Evolutionary conservation across 2,329 filamentous ascomycete species (phyloP).

Genomic region (Triangularia verruculosa): DNA sequence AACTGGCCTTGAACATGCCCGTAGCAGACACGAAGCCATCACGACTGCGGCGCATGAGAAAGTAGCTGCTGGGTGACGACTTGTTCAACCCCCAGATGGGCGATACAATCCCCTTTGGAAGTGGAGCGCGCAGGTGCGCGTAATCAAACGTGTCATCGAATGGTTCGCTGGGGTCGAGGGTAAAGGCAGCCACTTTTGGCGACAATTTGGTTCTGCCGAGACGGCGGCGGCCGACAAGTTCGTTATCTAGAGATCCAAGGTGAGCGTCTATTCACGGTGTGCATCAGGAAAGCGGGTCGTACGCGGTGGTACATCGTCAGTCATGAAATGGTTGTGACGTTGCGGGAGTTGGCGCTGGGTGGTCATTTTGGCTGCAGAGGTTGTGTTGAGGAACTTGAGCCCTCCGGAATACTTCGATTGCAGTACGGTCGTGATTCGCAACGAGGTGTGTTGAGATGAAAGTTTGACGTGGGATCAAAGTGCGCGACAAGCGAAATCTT

Average conservation of each 20-base stretch:
- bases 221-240: constrained; percentile 78
- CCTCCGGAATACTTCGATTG: not conserved
- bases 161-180: constrained; percentile 45
- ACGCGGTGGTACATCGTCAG: constrained; percentile 62
- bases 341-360: constrained; percentile 50
- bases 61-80: constrained; percentile 86
- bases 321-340: constrained; percentile 64
- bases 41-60: constrained; percentile 86
- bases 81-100: constrained; percentile 72
- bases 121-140: constrained; percentile 85
- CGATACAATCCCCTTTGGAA: constrained; percentile 86
- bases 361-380: constrained; percentile 19
- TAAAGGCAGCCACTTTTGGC: constrained; percentile 59
- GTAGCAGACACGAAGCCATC: constrained; percentile 84
- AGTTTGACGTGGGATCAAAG: constrained; percentile 6
- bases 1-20: constrained; percentile 90
- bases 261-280: constrained; percentile 14
- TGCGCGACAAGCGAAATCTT: constrained; percentile 24
- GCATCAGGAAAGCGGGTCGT: constrained; percentile 31
- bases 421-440: constrained; percentile 3
- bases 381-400: not conserved
- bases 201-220: constrained; percentile 90
- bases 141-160: constrained; percentile 82
- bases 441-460: not conserved
- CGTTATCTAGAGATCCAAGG: constrained; percentile 55